Base-by-base conservation (phyloP, 2,329 filamentous ascomycete species). In the Fusarium chaquense region DNA sequence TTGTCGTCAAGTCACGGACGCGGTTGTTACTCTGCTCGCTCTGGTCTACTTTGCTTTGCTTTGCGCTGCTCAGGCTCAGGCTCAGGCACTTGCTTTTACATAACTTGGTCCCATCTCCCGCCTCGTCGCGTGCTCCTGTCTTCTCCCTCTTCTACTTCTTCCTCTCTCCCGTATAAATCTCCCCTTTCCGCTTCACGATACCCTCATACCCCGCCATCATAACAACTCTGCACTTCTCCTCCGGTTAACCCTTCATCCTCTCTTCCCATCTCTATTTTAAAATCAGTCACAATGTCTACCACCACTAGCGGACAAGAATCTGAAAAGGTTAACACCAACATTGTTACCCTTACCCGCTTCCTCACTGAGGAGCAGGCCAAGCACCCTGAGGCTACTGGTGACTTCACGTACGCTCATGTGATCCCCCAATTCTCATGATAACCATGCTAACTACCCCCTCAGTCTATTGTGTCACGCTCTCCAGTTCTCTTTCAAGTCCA, bases 401-500 rank as follows among this genome's bases (percentile, higher is more conserved):
- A 99, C 84, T 99, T 99, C 83, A 99, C 96, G 93, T 97, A 87
- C 67, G 72, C 43, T 52, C 26, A 35, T 43, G 38, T 49, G 54
- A 41, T 44, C 38, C 40, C 32, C n/a, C 22, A 38, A 28, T 36
- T 36, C 43, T 63, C 40, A 66, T 66, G 57, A 62, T 43, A 38
- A 6, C 35, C 49, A 30, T 50, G 24, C 65, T 75, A 51, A 75
- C 63, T 30, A 9, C 28, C 46, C 36, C 38, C 43, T 28, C 55
- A 98, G 94, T 76, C 88, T 99, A 55, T 89, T 99, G 64, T 98
- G 94, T 87, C 96, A 99, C 81, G 94, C 96, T 65, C 92, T 99
- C 63, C 96, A 98, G 82, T 99, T 98, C 86, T 95, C 96, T 71
- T 99, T 99, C 91, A 99, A 99, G 86, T 97, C 93, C 73, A 99